Conservation (phyloP, 352 stramenopile species). For the Albugo candida region DNA sequence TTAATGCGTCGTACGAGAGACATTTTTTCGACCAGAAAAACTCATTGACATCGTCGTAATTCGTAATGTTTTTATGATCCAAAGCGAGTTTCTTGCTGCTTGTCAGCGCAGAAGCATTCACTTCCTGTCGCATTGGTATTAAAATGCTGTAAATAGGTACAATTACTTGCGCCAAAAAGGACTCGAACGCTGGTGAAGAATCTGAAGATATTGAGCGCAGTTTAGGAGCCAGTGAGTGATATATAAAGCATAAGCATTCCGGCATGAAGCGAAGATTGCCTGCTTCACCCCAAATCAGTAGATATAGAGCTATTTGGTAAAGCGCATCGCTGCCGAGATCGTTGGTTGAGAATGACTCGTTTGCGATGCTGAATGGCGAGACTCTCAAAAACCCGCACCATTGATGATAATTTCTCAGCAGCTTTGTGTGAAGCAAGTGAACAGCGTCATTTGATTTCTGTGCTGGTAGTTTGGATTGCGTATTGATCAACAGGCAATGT, state of each 20-base stretch:
- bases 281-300: slow-evolving; percentile 73
- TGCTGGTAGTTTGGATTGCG: slow-evolving; percentile 34
- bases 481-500: slow-evolving; percentile 68
- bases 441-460: slow-evolving; percentile 29
- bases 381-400: slow-evolving; percentile 90
- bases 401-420: slow-evolving; percentile 84
- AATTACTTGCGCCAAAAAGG: slow-evolving; percentile 52
- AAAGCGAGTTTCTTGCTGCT: slow-evolving; percentile 13
- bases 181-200: slow-evolving; percentile 38
- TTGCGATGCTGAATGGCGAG: slow-evolving; percentile 57
- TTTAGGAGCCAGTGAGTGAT: slow-evolving; percentile 61
- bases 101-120: slow-evolving; percentile 1
- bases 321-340: slow-evolving; percentile 16
- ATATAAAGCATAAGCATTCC: slow-evolving; percentile 77
- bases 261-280: slow-evolving; percentile 79
- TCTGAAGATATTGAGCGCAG: slow-evolving; percentile 33
- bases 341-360: slow-evolving; percentile 1
- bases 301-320: slow-evolving; percentile 54
- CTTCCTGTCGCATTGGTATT: slow-evolving; percentile 35
- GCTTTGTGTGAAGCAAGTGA: slow-evolving; percentile 82
- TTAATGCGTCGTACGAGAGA: slow-evolving; percentile 66
- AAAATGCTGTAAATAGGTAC: slow-evolving; percentile 62
- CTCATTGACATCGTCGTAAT: slow-evolving; percentile 83
- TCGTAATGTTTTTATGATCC: slow-evolving; percentile 77
- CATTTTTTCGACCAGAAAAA: slow-evolving; percentile 73